Base-by-base conservation (phyloP, 2,329 filamentous ascomycete species). In the Colletotrichum ledebouriae region DNA sequence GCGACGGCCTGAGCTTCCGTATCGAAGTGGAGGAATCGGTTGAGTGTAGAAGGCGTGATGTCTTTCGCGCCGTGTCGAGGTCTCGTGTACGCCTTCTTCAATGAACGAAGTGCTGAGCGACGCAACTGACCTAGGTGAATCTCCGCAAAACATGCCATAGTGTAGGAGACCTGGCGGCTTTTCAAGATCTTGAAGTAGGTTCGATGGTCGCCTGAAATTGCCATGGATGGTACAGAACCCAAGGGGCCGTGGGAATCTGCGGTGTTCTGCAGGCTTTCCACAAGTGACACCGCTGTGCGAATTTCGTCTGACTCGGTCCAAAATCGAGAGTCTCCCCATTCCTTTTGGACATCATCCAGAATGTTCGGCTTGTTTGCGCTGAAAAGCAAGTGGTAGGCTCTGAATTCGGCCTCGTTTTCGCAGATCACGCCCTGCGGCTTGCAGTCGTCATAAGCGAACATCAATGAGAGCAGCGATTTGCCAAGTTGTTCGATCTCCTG, bases 101-200 rank as follows among this genome's bases (percentile, higher is more conserved):
- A 78, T 15, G 85, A 84, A 61, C 83, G 83, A 17, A 91, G 75
- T 15, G 90, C 85, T 12, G 84, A 83, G 61, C 87, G 86, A 46
- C 89, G 87, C 37, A 91, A 79, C 41, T 84, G 81, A 46, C 87
- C 86, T 66, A 92, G 90, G 73, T 90, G 88, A n/a, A 89, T 86
- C 73, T 91, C 89, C 6, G 89, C 89, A 68, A 92, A 86, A 72
- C 89, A 91, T 13, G 89, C 89, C 87, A 91, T 90, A 1, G 88
- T 90, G 73, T 91, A 92, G 0, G 89, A 91, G 2, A 90, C 85
- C 15, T 81, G 78, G 0, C 81, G 79, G 46, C 85, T 82, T 71
- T 87, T 82, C 33, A 91, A 80, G 55, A 91, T 88, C 25, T 84
- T 81, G 73, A 91, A 90, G 75, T 86, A 90, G 17, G 85, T 82